Percentiles rank a stretch among this genome's conserved stretches.
Evolutionary conservation across 106 monocot species (phyloP).

Genomic region (Phalaenopsis equestris): DNA sequence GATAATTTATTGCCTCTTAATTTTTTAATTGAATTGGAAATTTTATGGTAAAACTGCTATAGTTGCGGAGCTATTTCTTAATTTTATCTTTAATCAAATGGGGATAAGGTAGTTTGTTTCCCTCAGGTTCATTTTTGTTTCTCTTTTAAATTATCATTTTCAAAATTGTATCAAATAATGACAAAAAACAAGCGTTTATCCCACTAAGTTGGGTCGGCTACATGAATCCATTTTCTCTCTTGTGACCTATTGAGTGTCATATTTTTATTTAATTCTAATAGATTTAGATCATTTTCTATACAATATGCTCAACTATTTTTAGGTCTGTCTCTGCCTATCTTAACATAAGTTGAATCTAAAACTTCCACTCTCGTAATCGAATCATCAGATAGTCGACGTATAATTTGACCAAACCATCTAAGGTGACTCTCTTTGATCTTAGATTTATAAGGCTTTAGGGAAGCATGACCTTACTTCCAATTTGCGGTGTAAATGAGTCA

Average conservation of each 20-base stretch:
- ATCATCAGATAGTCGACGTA: neutral
- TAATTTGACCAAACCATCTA: too few relatives aligned
- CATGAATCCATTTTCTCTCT: too few relatives aligned
- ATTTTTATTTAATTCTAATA: too few relatives aligned
- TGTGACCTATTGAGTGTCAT: too few relatives aligned
- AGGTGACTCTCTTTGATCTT: neutral
- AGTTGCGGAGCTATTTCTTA: neutral
- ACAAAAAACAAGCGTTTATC: neutral
- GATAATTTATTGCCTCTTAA: neutral
- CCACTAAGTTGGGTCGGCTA: too few relatives aligned
- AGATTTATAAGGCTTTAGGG: neutral
- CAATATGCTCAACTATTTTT: too few relatives aligned
- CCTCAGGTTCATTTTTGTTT: neutral
- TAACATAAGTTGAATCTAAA: too few relatives aligned
- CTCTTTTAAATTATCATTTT: neutral
- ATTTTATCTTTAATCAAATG: constrained; percentile 2
- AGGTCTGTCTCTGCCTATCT: too few relatives aligned
- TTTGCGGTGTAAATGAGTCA: too few relatives aligned
- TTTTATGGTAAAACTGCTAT: neutral
- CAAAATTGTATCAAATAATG: neutral
- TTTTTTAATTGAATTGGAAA: neutral
- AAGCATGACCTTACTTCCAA: neutral
- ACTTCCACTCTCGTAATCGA: too few relatives aligned
- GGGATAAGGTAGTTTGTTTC: neutral
- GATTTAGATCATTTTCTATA: too few relatives aligned